Conservation (phyloP, 805 yeast species). For the Pichia cephalocereana region DNA sequence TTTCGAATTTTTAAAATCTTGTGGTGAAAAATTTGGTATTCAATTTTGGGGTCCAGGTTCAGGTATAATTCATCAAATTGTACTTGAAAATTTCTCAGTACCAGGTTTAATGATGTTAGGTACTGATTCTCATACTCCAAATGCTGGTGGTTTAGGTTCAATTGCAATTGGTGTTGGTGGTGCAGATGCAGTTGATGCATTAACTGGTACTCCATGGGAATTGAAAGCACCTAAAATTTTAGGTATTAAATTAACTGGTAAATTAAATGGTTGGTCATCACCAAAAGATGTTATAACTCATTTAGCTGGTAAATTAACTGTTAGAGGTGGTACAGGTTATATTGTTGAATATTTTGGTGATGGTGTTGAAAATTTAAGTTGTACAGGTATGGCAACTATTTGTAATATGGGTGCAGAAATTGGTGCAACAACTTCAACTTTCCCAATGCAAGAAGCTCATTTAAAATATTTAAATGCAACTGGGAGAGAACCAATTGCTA, state of each 20-base stretch:
- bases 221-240: constrained; percentile 92
- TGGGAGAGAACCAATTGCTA: constrained; percentile 75
- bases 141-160: constrained; percentile 98
- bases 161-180: constrained; percentile 99
- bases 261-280: constrained; percentile 89
- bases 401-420: constrained; percentile 99
- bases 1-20: constrained; percentile 79
- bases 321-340: constrained; percentile 96
- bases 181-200: constrained; percentile 97
- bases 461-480: constrained; percentile 80
- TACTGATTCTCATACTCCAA: constrained; percentile 96
- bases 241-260: constrained; percentile 92
- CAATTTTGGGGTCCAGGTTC: constrained; percentile 99
- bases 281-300: constrained; percentile 93
- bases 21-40: constrained; percentile 91
- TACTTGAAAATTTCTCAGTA: constrained; percentile 91
- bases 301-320: constrained; percentile 90
- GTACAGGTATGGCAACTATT: constrained; percentile 99
- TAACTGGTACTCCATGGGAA: constrained; percentile 95
- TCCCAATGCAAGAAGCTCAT: constrained; percentile 94
- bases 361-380: constrained; percentile 85
- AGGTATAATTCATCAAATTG: constrained; percentile 96
- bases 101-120: constrained; percentile 96
- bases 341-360: constrained; percentile 95
- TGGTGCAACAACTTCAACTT: constrained; percentile 95